phyloP scores from a whole-genome alignment of 768 basidiomycete genomes.

The Mycena amicta region DNA sequence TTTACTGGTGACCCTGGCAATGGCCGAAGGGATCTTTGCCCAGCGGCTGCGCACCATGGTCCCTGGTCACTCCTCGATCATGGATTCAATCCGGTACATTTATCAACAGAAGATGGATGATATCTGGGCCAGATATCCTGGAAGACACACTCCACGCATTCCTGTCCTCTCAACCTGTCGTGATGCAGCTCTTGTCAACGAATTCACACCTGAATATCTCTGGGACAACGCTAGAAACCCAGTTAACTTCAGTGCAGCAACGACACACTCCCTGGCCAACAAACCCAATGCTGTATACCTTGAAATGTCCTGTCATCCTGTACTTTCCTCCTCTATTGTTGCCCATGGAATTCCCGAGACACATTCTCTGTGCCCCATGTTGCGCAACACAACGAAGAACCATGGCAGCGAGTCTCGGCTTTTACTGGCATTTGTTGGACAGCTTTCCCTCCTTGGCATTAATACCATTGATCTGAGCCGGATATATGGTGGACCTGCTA shows the following conservation, averaged over 20 bases:
- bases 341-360: no score
- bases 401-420: no score
- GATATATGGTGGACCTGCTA: no score
- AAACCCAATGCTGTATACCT: constrained; percentile 24
- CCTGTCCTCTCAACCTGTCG: constrained; percentile 32
- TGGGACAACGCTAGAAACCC: constrained; percentile 34
- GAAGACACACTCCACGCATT: constrained; percentile 17
- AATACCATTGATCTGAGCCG: no score
- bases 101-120: constrained; percentile 25
- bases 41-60: constrained; percentile 30
- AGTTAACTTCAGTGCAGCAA: constrained; percentile 33
- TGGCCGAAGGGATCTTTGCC: constrained; percentile 28
- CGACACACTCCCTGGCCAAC: constrained; percentile 24
- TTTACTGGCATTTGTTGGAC: no score
- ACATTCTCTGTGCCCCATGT: no score
- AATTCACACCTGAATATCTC: constrained; percentile 32
- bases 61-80: constrained; percentile 34
- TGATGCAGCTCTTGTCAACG: constrained; percentile 14
- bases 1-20: constrained; percentile 26
- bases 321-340: constrained; percentile 31
- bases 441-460: no score
- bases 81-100: constrained; percentile 29
- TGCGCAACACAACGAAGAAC: no score
- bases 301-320: constrained; percentile 38
- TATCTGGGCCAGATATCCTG: constrained; percentile 30